Conservation (phyloP, 2,329 filamentous ascomycete genomes). For the Aphanocladium album region DNA sequence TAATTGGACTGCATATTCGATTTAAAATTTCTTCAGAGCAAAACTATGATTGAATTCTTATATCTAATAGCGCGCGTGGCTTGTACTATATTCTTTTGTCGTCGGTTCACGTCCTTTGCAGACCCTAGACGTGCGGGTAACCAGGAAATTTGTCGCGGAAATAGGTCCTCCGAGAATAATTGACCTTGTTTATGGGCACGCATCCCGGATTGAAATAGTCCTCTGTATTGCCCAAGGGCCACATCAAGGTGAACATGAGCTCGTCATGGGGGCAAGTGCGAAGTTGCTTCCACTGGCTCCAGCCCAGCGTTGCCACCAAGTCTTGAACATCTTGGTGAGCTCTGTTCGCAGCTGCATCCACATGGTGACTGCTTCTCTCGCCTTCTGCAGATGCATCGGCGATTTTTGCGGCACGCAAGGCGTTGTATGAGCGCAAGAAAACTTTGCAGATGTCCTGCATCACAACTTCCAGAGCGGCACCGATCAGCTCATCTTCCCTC, state of each 20-base stretch:
- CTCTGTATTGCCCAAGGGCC: slow-evolving; percentile 51
- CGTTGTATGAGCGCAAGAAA: slow-evolving; percentile 11
- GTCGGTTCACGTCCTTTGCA: too few relatives aligned
- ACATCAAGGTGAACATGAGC: slow-evolving; percentile 59
- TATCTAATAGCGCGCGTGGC: too few relatives aligned
- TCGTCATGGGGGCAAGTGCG: slow-evolving; percentile 48
- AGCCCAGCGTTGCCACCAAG: slow-evolving; percentile 47
- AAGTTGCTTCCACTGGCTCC: slow-evolving; percentile 57
- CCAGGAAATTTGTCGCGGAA: not conserved
- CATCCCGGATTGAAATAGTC: slow-evolving; percentile 44
- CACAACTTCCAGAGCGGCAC: slow-evolving; percentile 8
- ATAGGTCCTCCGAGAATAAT: not conserved
- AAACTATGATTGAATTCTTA: too few relatives aligned
- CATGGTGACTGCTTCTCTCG: not conserved
- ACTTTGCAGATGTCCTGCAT: slow-evolving; percentile 13
- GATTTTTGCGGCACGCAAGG: not conserved
- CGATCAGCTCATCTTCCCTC: slow-evolving; percentile 13
- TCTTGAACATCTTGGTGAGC: slow-evolving; percentile 18
- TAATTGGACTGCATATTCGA: too few relatives aligned
- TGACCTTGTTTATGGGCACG: slow-evolving; percentile 19
- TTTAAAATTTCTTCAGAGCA: too few relatives aligned
- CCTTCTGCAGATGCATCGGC: not conserved
- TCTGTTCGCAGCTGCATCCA: slow-evolving; percentile 17
- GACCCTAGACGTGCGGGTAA: too few relatives aligned
- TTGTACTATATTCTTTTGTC: too few relatives aligned